A percentile compares a stretch with the other conserved stretches of the same genome.
Conservation (phyloP, 2,329 filamentous ascomycete genomes). For the Curvularia eragrostidis region DNA sequence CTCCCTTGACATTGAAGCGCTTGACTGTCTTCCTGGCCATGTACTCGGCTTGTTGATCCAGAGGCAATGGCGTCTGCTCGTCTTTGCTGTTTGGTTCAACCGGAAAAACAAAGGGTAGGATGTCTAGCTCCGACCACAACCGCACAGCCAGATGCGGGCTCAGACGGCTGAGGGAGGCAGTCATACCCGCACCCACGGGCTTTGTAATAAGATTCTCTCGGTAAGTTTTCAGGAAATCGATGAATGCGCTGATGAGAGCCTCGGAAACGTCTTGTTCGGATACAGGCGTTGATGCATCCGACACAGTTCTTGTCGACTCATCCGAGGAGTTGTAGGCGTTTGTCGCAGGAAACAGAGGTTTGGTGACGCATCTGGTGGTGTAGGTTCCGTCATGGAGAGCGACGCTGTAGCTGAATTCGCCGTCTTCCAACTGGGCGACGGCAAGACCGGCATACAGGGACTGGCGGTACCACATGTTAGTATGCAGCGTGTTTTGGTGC, state of each 20-base stretch:
- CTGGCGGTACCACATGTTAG: slow-evolving; percentile 24
- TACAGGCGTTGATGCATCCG: slow-evolving; percentile 21
- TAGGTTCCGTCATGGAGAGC: slow-evolving; percentile 78
- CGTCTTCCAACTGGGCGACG: slow-evolving; percentile 58
- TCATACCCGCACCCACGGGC: slow-evolving; percentile 76
- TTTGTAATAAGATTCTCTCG: slow-evolving; percentile 72
- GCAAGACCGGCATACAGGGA: slow-evolving; percentile 68
- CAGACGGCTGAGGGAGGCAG: slow-evolving; percentile 63
- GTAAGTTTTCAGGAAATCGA: slow-evolving; percentile 65
- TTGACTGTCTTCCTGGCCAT: slow-evolving; percentile 80
- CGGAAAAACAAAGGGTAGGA: slow-evolving; percentile 71
- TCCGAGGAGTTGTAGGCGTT: slow-evolving; percentile 3
- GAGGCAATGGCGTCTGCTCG: slow-evolving; percentile 61
- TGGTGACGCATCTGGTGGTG: slow-evolving; percentile 72
- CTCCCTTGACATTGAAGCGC: slow-evolving; percentile 18
- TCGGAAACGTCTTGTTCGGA: slow-evolving; percentile 19
- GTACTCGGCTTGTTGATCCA: slow-evolving; percentile 82
- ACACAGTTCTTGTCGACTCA: slow-evolving; percentile 15
- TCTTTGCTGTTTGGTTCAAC: slow-evolving; percentile 16
- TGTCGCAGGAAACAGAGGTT: slow-evolving; percentile 7
- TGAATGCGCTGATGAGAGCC: slow-evolving; percentile 64
- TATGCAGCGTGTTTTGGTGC: neutral
- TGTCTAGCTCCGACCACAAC: slow-evolving; percentile 78
- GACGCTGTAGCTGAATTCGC: slow-evolving; percentile 60
- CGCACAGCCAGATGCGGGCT: slow-evolving; percentile 72